A percentile compares a stretch with the other conserved stretches of the same genome.
Conservation (phyloP, 331 rosid species). For the Cydonia oblonga region DNA sequence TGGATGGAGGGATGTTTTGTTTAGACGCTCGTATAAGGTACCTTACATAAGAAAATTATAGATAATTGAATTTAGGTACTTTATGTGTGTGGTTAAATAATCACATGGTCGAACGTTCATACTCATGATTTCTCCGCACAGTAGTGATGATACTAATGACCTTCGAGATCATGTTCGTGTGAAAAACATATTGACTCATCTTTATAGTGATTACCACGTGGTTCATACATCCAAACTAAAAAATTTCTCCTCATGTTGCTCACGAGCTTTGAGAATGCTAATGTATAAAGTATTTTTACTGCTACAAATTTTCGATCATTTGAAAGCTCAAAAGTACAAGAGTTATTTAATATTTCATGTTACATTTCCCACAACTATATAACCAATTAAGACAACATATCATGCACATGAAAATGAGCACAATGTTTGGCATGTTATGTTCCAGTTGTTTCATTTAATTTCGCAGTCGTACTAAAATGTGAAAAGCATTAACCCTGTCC, state of each 20-base stretch:
- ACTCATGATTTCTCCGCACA: too few species aligned
- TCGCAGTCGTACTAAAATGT: background rate
- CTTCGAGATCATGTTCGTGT: too few species aligned
- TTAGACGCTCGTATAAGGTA: background rate
- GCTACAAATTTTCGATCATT: too few species aligned
- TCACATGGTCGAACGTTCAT: too few species aligned
- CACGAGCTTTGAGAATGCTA: background rate
- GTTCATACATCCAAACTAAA: too few species aligned
- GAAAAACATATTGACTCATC: too few species aligned
- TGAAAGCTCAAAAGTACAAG: background rate
- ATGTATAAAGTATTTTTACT: background rate
- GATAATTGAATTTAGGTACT: too few species aligned
- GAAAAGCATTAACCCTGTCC: background rate
- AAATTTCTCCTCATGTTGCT: background rate
- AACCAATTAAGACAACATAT: background rate
- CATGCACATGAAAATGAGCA: background rate
- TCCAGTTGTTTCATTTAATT: background rate
- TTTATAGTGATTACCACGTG: background rate
- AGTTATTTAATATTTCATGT: background rate
- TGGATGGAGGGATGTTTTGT: background rate
- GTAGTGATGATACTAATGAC: too few species aligned
- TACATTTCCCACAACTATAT: background rate
- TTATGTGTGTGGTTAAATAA: too few species aligned
- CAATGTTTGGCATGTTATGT: background rate
- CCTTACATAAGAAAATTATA: too few species aligned